These are phyloP conservation scores for Platanthera zijinensis DNA, from an alignment of 106 monocot species.

Conservation along the genomic window DNA sequence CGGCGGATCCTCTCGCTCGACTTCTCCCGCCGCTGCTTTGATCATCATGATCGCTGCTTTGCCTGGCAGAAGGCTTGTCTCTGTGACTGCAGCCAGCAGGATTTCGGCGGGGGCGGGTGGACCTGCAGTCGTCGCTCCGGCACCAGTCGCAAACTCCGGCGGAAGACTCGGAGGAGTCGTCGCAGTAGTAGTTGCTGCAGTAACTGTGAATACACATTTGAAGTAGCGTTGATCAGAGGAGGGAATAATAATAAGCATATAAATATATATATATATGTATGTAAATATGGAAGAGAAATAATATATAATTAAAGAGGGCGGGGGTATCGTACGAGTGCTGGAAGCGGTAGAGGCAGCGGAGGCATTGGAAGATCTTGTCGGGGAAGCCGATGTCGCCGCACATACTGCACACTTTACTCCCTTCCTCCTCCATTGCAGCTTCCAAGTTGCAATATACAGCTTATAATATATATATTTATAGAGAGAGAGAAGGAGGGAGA, in stretches of 20 bases:
- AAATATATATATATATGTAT: too few relatives aligned
- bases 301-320: neutral
- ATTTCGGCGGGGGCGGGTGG: too few relatives aligned
- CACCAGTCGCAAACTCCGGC: conserved; percentile 12
- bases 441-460: neutral
- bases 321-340: conserved; percentile 22
- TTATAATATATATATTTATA: neutral
- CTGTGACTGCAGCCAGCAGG: neutral
- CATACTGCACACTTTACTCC: conserved; percentile 38
- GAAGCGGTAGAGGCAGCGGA: conserved; percentile 43
- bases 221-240: too few relatives aligned
- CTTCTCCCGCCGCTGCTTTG: neutral
- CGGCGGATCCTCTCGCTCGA: neutral
- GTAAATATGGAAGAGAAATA: neutral
- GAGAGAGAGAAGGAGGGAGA: conserved; percentile 2
- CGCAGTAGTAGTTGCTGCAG: conserved; percentile 46
- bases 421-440: conserved; percentile 26
- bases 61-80: neutral
- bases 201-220: conserved; percentile 18
- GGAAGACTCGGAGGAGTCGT: neutral
- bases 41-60: conserved; percentile 4
- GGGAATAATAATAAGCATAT: too few relatives aligned
- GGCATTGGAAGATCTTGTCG: conserved; percentile 62
- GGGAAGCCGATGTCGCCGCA: conserved; percentile 68
- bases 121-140: conserved; percentile 2